phyloP scores from a whole-genome alignment of 2,329 filamentous ascomycete species.

The Furcasterigmium furcatum region DNA sequence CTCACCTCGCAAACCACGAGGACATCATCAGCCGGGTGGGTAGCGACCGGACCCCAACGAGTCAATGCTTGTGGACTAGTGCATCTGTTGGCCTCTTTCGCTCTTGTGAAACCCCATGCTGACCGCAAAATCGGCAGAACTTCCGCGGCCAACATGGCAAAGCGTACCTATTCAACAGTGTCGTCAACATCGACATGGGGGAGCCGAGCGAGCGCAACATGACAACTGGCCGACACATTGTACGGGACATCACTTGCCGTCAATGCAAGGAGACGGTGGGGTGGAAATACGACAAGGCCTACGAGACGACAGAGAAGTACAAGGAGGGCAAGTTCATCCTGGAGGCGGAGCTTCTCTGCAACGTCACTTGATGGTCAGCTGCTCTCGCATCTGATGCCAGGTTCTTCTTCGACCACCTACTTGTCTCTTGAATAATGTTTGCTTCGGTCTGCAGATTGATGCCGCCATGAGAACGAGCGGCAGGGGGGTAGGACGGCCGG shows the following conservation, averaged over 20 bases:
- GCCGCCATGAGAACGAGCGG: no score
- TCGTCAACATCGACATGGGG: conserved; percentile 84
- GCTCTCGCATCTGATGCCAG: no score
- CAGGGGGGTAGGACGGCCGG: no score
- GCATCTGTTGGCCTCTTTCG: no score
- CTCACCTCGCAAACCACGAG: conserved; percentile 91
- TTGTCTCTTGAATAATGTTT: no score
- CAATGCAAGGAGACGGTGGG: conserved; percentile 92
- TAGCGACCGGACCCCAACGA: no score
- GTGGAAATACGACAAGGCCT: conserved; percentile 99
- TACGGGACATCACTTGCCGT: conserved; percentile 87
- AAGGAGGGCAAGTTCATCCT: conserved; percentile 99
- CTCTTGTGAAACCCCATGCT: no score
- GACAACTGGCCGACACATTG: conserved; percentile 93
- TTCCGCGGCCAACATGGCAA: conserved; percentile 98
- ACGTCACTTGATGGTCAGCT: conserved; percentile 63
- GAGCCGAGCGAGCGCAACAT: conserved; percentile 94
- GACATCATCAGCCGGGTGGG: conserved; percentile 91
- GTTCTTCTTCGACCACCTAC: no score
- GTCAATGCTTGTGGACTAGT: no score
- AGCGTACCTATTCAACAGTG: conserved; percentile 90
- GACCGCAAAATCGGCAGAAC: conserved; percentile 58
- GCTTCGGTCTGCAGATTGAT: no score
- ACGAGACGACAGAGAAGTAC: conserved; percentile 89
- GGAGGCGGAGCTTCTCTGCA: conserved; percentile 84